Percentiles rank a stretch among this genome's conserved stretches.
These are phyloP conservation scores for Coemansia sp. DNA, from an alignment of 192 early-diverging fungal species.

Conservation along the genomic window DNA sequence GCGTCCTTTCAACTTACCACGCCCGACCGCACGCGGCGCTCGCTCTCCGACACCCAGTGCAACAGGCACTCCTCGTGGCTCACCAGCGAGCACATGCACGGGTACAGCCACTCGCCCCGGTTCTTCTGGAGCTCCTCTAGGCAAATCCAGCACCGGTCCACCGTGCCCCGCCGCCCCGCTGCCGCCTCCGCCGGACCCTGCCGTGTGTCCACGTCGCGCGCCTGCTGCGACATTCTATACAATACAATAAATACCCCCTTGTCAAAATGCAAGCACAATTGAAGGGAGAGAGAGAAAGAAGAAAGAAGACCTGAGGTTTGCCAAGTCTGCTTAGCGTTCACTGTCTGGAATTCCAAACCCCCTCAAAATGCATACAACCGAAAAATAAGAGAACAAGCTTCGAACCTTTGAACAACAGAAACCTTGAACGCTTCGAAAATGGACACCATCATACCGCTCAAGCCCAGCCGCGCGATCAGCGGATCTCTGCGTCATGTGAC, in stretches of 20 bases:
- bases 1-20: slow-evolving; percentile 25
- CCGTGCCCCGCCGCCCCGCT: neutral
- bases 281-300: neutral
- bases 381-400: too few species aligned
- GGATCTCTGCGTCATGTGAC: neutral
- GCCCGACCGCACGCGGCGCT: slow-evolving; percentile 35
- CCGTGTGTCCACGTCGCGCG: neutral
- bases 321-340: too few species aligned
- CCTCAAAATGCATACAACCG: too few species aligned
- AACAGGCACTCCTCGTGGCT: slow-evolving; percentile 74
- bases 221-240: neutral
- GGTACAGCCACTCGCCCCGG: slow-evolving; percentile 61
- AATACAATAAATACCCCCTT: neutral
- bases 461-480: neutral
- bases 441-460: too few species aligned
- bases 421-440: too few species aligned
- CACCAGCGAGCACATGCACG: slow-evolving; percentile 71
- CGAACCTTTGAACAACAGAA: too few species aligned
- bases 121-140: slow-evolving; percentile 64
- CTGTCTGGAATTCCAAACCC: too few species aligned
- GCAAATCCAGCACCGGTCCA: slow-evolving; percentile 70
- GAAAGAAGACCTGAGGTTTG: too few species aligned
- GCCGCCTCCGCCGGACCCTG: neutral
- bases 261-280: neutral
- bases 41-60: slow-evolving; percentile 70